Evolutionary conservation across 208 protist species (phyloP), one percentile per base, ranked within the genome.

Genomic region (Leptomonas pyrrhocoris): DNA sequence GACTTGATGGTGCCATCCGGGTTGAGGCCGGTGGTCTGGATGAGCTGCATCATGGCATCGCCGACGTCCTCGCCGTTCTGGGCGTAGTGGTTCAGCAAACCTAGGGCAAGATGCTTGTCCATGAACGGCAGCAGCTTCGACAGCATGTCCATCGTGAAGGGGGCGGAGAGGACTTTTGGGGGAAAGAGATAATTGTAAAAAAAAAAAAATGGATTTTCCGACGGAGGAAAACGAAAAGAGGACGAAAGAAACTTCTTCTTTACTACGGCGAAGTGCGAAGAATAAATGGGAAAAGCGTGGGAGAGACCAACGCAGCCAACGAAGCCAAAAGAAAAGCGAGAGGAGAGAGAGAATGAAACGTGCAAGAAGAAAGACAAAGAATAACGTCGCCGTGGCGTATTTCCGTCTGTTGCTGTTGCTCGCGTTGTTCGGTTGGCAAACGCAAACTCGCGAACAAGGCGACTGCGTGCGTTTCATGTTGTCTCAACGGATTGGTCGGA

Each of bases 41-140:
- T 80, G 59, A 96, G 65, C 28, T 77, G 59, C 30, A 77, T 68
- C 65, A 92, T 82, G 45, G 86, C 88, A 60, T 94, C 88, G n/a
- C 63, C 74, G 53, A 94, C 87, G 53, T 91, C 87, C 27, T 81
- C 45, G 8, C 88, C 91, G 59, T 86, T 79, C 57, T 90, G 81
- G 36, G 75, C 76, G 76, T 92, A 93, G 70, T 89, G 91, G 65
- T 79, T 80, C 30, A 96, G 73, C 18, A 96, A 68, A 68, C 85
- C 83, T 55, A 96, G 81, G 46, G 83, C 85, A 36, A 94, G 83
- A 77, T 96, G 92, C 71, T 96, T 96, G 74, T 96, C 92, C 67
- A 96, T 84, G 59, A 90, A 84, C 23, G 92, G 89, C 23, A 93
- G 71, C 50, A 94, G 48, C 76, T 80, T 82, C 53, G 51, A 68